Conservation (phyloP, 2,329 filamentous ascomycete species). For the Colletotrichum karsti region DNA sequence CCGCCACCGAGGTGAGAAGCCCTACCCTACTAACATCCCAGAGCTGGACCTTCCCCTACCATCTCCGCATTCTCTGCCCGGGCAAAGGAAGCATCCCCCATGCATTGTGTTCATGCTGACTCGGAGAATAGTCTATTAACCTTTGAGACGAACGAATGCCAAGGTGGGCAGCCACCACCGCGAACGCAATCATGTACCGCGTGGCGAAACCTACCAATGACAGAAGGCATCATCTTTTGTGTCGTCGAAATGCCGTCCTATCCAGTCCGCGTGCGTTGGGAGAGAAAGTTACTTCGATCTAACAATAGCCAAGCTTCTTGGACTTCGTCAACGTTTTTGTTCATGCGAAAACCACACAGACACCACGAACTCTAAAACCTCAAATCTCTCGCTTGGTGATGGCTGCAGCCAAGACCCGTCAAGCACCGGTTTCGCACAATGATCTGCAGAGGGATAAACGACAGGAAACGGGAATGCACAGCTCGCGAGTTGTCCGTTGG, state of each 20-base stretch:
- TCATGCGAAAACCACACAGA: conserved; percentile 5
- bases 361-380: conserved; percentile 1
- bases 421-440: background rate
- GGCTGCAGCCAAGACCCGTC: background rate
- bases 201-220: background rate
- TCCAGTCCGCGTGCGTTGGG: too few species aligned
- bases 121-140: background rate
- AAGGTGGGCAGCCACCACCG: background rate
- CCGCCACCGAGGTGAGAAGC: background rate
- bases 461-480: too few species aligned
- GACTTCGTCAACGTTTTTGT: background rate
- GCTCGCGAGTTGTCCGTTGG: background rate
- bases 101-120: background rate
- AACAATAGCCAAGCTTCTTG: background rate
- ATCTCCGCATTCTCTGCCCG: background rate
- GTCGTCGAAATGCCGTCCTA: background rate
- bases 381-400: background rate
- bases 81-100: background rate
- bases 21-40: background rate
- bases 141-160: background rate
- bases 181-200: background rate
- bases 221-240: background rate
- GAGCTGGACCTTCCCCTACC: background rate
- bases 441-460: too few species aligned
- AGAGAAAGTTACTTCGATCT: background rate